These are phyloP conservation scores for Jimgerdemannia lactiflua DNA, from an alignment of 192 early-diverging fungal species.

Conservation along the genomic window DNA sequence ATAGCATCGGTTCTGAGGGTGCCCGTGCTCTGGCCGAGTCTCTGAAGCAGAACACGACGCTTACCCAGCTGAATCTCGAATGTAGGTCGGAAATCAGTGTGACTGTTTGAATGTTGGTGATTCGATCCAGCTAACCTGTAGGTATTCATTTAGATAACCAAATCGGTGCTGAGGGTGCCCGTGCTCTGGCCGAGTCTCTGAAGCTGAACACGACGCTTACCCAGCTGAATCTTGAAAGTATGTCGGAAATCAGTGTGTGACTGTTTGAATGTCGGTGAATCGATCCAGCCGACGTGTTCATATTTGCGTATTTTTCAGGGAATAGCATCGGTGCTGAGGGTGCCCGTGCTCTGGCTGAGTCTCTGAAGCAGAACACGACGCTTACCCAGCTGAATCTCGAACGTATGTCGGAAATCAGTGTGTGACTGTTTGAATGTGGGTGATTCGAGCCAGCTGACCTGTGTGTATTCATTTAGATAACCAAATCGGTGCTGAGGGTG, in stretches of 20 bases:
- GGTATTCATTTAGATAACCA: too few species aligned
- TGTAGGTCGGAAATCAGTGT: too few species aligned
- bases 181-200: too few species aligned
- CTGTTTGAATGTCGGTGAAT: background rate
- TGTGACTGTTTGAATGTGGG: background rate
- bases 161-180: too few species aligned
- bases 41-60: too few species aligned
- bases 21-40: too few species aligned
- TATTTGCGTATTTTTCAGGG: too few species aligned
- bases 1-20: too few species aligned
- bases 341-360: background rate
- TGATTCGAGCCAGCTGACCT: background rate
- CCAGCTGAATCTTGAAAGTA: background rate
- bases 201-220: too few species aligned
- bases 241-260: background rate
- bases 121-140: too few species aligned
- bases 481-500: background rate
- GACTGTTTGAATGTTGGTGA: too few species aligned
- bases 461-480: background rate
- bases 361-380: background rate
- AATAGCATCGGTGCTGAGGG: background rate
- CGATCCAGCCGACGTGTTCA: background rate
- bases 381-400: background rate
- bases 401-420: background rate
- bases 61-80: too few species aligned